phyloP scores from a whole-genome alignment of 805 yeast genomes.

The Ogataea wickerhamii region DNA sequence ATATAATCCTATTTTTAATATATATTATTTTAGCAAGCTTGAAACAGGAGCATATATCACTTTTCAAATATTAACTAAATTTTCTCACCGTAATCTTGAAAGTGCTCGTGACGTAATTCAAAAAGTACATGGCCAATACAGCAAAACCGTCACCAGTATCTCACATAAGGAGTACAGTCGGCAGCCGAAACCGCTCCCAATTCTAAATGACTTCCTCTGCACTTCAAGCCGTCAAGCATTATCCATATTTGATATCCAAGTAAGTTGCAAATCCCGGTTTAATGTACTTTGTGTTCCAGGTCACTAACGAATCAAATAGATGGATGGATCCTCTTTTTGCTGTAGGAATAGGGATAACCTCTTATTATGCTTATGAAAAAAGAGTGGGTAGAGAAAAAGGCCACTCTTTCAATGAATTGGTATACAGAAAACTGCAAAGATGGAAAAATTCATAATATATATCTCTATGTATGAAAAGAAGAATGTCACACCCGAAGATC shows the following conservation, averaged over 20 bases:
- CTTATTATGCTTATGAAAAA: constrained; percentile 62
- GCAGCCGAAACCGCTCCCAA: too few species aligned
- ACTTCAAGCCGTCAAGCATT: constrained; percentile 19
- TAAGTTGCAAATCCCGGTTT: constrained; percentile 21
- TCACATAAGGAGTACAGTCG: too few species aligned
- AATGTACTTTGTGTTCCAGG: too few species aligned
- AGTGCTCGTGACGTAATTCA: too few species aligned
- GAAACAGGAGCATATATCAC: too few species aligned
- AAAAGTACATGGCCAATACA: too few species aligned
- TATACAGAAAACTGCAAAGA: constrained; percentile 32
- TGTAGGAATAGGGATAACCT: constrained; percentile 54
- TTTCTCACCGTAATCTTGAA: too few species aligned
- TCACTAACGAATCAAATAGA: constrained; percentile 34
- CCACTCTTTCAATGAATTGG: constrained; percentile 53
- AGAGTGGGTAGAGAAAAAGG: constrained; percentile 57
- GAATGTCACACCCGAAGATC: constrained; percentile 27
- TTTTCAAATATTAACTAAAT: too few species aligned
- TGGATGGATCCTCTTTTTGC: constrained; percentile 65
- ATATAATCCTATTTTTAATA: not conserved
- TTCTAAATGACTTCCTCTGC: constrained; percentile 16
- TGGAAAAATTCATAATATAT: constrained; percentile 4
- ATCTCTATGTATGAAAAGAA: not conserved
- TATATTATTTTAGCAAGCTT: constrained; percentile 30
- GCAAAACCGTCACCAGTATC: too few species aligned
- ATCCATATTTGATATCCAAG: constrained; percentile 46